Base-by-base conservation (phyloP, 805 yeast genomes). In the Candida nemodendra region DNA sequence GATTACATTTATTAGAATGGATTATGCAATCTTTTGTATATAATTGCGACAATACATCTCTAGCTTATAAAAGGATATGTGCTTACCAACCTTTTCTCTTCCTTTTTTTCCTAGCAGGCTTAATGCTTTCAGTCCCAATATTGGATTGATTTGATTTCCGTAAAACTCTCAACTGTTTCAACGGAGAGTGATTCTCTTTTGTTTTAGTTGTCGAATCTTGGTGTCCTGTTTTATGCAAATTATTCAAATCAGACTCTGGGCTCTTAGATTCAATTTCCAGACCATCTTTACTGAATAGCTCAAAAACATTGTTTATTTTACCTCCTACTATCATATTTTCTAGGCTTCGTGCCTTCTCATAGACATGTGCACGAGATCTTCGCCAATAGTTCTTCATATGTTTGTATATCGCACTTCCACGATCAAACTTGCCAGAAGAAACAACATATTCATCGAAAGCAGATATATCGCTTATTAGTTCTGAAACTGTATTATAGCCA, bases 381-480 rank as follows among this genome's bases (percentile, higher is more conserved):
- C 47, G 40, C 57, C 57, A 53, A 26, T 39, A 34, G 9, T 27
- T 39, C 31, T 41, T 47, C 27, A 53, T 41, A 36, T 44, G 43
- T 30, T 37, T 42, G 32, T 44, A 46, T 9, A 43, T 27, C 5
- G 45, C n/a, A 21, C 39, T 36, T n/a, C 24, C 24, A 7, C 36
- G 28, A 23, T 47, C 51, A 13, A 30, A 9, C 5, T 39, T 24
- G 3, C 41, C 42, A 6, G 41, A 31, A 2, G 34, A 15, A n/a
- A 34, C 18, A 12, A 48, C 39, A 43, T 52, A 52, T 4, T 36
- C 34, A 18, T 57, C 46, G n/a, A 72, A 48, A 4, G 37, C 36
- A 4, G 54, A 49, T 9, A 71, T 45, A 36, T 69, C 73, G 3
- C 45, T 21, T 2, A 59, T 38, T 4, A 69, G 55, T 7, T 51